Evolutionary conservation across 805 yeast genomes (phyloP), one percentile per base, ranked within the genome.

Genomic region (Starmera dryadoides): DNA sequence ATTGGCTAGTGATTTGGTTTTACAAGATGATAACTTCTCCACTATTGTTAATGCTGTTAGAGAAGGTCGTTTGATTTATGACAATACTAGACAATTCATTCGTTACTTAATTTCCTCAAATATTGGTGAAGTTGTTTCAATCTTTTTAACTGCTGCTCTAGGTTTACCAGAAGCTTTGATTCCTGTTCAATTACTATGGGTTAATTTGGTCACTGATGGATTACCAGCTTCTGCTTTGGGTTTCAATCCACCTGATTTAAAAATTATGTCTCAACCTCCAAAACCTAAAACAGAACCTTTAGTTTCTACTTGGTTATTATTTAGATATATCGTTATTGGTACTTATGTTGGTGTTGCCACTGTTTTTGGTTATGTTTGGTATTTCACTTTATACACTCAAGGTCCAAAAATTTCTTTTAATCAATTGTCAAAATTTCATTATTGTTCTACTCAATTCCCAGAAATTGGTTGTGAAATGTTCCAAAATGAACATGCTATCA

Each of bases 131-230:
- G 71, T 91, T 39, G 81, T 95, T 0, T 69, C 93, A 50, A 81
- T 93, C 55, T 96, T 96, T 1, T 67, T 89, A 46, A 73, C 96
- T 2, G 91, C 98, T 1, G 64, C 88, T 40, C 80, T 89, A 55
- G 86, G 86, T 42, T 70, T 91, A 43, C 96, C 96, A 37, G 89
- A 87, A 50, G 98, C 98, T 9, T 72, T 91, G 52, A 91, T 93
- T 58, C 96, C 98, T 23, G 93, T 91, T 98, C 98, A 93, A 68
- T 91, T 91, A 52, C 68, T 91, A 53, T 91, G 98, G 97, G 93
- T 91, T 59, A 91, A 91, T 59, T 91, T 91, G 45, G 71, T 91
- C 42, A 91, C 93, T 98, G 98, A 91, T 65, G 98, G 98, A 1
- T 98, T 98, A 10, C 98, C 98, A 4, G 98, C 98, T 2, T 98